Conservation (phyloP, 2,329 filamentous ascomycete species). For the Colletotrichum chlorophyti region DNA sequence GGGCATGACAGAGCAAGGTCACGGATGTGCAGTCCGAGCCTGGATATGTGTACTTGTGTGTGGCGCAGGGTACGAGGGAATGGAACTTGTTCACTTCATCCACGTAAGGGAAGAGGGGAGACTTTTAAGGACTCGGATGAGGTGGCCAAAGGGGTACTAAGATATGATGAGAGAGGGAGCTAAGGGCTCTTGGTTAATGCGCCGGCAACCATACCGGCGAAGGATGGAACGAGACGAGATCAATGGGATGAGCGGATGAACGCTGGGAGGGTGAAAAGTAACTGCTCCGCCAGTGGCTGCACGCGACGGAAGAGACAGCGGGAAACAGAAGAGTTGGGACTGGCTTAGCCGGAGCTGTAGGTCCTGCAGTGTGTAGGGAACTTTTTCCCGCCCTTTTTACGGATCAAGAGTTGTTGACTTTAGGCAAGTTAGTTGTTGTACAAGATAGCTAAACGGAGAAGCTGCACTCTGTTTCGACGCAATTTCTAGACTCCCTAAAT, state of each 20-base stretch:
- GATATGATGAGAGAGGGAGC: constrained; percentile 18
- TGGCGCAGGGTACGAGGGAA: constrained; percentile 21
- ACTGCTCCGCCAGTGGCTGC: too few species aligned
- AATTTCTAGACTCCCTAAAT: too few species aligned
- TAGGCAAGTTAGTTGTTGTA: too few species aligned
- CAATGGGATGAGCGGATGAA: constrained; percentile 1
- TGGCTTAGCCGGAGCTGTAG: too few species aligned
- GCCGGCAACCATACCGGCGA: constrained; percentile 13
- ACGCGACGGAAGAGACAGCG: background rate
- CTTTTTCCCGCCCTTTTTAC: too few species aligned
- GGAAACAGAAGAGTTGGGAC: too few species aligned
- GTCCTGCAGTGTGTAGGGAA: too few species aligned
- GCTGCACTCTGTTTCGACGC: too few species aligned
- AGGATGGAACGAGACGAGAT: background rate
- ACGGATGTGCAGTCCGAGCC: background rate
- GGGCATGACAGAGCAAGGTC: constrained; percentile 13
- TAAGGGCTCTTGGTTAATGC: constrained; percentile 24
- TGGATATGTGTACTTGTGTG: background rate
- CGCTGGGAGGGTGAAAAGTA: background rate
- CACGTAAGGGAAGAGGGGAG: constrained; percentile 4
- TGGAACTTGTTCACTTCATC: too few species aligned
- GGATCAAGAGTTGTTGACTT: background rate
- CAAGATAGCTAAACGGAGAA: too few species aligned
- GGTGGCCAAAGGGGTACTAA: too few species aligned
- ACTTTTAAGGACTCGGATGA: constrained; percentile 15